Evolutionary conservation across 1,284 basidiomycete species (phyloP).

Genomic region (Gomphus bonarii): DNA sequence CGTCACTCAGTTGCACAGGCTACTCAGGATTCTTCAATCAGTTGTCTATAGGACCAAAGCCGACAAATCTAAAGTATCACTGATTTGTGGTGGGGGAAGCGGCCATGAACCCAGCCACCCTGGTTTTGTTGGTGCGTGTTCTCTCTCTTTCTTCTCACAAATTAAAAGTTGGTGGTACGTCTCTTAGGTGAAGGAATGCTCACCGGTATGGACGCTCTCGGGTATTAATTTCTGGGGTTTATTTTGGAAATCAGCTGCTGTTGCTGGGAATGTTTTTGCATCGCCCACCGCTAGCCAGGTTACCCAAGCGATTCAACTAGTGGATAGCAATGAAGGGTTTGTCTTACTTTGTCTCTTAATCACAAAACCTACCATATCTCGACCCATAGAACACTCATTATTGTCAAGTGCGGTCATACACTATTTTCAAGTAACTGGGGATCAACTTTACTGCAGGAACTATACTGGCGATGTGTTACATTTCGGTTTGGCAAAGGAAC

Average conservation of each 20-base stretch:
- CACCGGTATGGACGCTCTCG: constrained; percentile 33
- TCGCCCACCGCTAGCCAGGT: constrained; percentile 84
- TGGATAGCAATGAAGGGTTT: constrained; percentile 69
- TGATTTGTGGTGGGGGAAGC: constrained; percentile 84
- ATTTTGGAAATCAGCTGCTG: constrained; percentile 44
- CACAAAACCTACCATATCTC: not conserved
- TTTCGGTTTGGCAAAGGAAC: constrained; percentile 88
- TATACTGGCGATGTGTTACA: constrained; percentile 89
- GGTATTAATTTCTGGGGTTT: not conserved
- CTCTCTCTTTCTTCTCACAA: not conserved
- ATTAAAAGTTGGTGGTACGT: not conserved
- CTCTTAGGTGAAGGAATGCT: constrained; percentile 65
- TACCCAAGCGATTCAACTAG: constrained; percentile 65
- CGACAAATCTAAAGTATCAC: constrained; percentile 60
- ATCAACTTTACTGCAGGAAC: constrained; percentile 35
- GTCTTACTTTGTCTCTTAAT: constrained; percentile 16
- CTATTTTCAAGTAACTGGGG: not conserved
- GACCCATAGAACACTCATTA: constrained; percentile 55
- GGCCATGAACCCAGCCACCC: constrained; percentile 88
- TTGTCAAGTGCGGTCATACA: constrained; percentile 57
- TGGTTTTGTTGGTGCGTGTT: constrained; percentile 58
- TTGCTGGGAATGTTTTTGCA: constrained; percentile 82
- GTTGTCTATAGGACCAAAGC: constrained; percentile 51
- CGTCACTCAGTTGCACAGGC: not conserved
- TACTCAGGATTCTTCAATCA: constrained; percentile 19